A percentile compares a stretch with the other conserved stretches of the same genome.
Conservation (phyloP, 2,329 filamentous ascomycete species). For the Botrytis sinoallii region DNA sequence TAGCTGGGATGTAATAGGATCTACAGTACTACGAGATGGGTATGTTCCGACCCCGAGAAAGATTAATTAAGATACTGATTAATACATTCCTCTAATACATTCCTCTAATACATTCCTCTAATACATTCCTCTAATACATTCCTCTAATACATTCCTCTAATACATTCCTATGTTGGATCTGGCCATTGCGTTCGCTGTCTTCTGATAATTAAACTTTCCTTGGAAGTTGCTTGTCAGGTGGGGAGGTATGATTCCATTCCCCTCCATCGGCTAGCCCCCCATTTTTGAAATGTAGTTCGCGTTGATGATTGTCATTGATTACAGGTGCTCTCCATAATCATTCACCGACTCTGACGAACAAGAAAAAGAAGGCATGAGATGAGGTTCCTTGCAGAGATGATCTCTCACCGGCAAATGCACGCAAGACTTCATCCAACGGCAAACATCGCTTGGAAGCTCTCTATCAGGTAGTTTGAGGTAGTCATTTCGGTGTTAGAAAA, state of each 20-base stretch:
- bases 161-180: background rate
- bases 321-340: background rate
- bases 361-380: background rate
- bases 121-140: background rate
- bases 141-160: background rate
- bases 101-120: background rate
- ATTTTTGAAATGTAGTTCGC: background rate
- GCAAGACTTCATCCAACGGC: constrained; percentile 14
- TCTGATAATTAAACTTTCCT: background rate
- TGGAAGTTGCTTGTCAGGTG: background rate
- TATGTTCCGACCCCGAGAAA: background rate
- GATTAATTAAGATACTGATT: background rate
- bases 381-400: background rate
- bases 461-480: background rate
- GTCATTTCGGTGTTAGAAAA: background rate
- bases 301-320: background rate
- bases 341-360: background rate
- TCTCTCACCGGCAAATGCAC: constrained; percentile 3
- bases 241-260: background rate
- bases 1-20: background rate
- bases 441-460: background rate
- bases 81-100: background rate
- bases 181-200: background rate
- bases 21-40: background rate
- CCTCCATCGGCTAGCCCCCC: background rate